A percentile compares a stretch with the other conserved stretches of the same genome.
Conservation (phyloP, 352 stramenopile species). For the Phytophthora pinifolia region DNA sequence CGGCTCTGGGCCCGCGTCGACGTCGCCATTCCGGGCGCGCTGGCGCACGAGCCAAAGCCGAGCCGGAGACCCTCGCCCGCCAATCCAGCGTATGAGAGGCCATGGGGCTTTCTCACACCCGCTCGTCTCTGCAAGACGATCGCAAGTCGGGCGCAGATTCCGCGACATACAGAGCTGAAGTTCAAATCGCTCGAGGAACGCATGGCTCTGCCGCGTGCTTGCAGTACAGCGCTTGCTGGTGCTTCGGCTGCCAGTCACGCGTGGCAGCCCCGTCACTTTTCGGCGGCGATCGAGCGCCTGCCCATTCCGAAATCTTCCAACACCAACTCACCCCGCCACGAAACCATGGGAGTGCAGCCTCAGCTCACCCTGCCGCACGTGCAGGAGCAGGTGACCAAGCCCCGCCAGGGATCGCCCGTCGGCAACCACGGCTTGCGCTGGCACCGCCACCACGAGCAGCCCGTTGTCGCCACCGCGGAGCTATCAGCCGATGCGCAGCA, state of each 20-base stretch:
- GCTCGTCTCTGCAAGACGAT: constrained; percentile 14
- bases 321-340: constrained; percentile 8
- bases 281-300: not conserved
- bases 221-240: constrained; percentile 6
- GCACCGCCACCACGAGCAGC: constrained; percentile 20
- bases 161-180: constrained; percentile 15
- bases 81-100: constrained; percentile 28
- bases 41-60: constrained; percentile 23
- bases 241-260: constrained; percentile 9
- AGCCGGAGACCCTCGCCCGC: constrained; percentile 6
- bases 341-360: constrained; percentile 53
- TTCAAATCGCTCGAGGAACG: constrained; percentile 1
- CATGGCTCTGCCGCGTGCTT: constrained; percentile 20
- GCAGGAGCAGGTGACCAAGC: no score
- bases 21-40: no score
- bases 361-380: constrained; percentile 14
- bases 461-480: constrained; percentile 17
- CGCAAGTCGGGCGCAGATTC: constrained; percentile 16
- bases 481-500: constrained; percentile 45
- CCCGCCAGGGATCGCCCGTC: no score
- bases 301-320: constrained; percentile 30
- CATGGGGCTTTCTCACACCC: constrained; percentile 7
- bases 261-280: constrained; percentile 34
- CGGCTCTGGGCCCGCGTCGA: constrained; percentile 15
- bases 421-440: no score